Conservation (phyloP, 768 basidiomycete species). For the Nidularia sp. region DNA sequence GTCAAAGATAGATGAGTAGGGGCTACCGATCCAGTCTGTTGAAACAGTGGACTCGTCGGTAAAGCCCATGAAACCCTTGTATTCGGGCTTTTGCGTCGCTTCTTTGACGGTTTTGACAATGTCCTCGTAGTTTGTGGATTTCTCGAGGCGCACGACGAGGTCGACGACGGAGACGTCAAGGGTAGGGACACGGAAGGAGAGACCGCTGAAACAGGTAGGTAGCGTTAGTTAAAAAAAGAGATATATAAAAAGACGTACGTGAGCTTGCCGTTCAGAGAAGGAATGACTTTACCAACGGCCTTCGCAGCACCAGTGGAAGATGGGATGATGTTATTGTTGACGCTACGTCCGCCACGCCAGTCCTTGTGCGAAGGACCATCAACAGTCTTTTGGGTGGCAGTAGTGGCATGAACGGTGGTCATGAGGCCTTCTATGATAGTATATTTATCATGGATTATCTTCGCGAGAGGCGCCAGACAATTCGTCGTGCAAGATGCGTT, state of each 20-base stretch:
- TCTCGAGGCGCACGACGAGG: conserved; percentile 84
- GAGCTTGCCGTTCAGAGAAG: conserved; percentile 86
- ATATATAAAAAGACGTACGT: conserved; percentile 46
- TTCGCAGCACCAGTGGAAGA: conserved; percentile 96
- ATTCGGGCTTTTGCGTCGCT: conserved; percentile 52
- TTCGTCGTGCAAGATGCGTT: conserved; percentile 99
- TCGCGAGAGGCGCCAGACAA: conserved; percentile 92
- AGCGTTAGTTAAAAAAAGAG: neutral
- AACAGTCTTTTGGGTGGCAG: conserved; percentile 85
- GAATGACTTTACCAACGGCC: conserved; percentile 94
- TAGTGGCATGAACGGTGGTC: conserved; percentile 92
- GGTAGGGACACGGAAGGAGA: conserved; percentile 92
- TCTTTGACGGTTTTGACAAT: conserved; percentile 79
- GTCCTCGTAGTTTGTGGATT: conserved; percentile 71
- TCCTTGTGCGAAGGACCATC: conserved; percentile 89
- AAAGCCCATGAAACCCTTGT: conserved; percentile 73
- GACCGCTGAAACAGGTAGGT: conserved; percentile 44
- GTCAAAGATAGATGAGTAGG: conserved; percentile 83
- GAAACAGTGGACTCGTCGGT: conserved; percentile 88
- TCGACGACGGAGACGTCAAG: conserved; percentile 93
- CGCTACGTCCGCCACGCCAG: conserved; percentile 90
- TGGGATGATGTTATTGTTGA: conserved; percentile 93
- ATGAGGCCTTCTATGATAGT: conserved; percentile 91
- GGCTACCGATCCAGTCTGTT: conserved; percentile 77
- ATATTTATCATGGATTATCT: conserved; percentile 91